Evolutionary conservation across 495 filamentous ascomycete species (phyloP), one percentile per base, ranked within the genome.

Genomic region (Penicillium arizonense): DNA sequence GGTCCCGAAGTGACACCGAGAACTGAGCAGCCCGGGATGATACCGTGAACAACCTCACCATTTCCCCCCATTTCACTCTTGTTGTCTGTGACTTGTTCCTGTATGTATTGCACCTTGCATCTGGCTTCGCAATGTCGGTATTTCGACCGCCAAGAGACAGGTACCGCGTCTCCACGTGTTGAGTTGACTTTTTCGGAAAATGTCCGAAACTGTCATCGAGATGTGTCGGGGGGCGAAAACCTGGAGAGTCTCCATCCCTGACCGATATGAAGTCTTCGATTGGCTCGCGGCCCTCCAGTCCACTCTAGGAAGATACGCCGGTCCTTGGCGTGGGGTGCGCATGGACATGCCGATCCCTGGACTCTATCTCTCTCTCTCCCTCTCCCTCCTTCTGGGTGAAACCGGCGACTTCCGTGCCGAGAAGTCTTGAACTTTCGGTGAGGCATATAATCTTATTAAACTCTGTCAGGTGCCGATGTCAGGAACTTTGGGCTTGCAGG

Each of bases 291-390:
- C 21, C 21, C 26, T 14, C 7, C 14, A 32, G 10, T 18, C 38
- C 35, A 23, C 18, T 33, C 37, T 18, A 16, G 49, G n/a, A 26
- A 37, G 40, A 35, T 21, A 24, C 11, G 30, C 33, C 34, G 53
- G 6, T 9, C 1, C 42, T 56, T 56, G 42, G 53, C 47, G 47
- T 46, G 53, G 53, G 42, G 41, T 44, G 42, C 48, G 48, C 30
- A 42, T 43, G 20, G 48, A 50, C n/a, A 21, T 14, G 18, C 14
- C 46, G 35, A 48, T 30, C 9, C 20, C 9, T 9, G 4, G 12
- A n/a, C 34, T 38, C n/a, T 18, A 38, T 20, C 8, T 30, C 14
- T 14, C 18, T 37, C 24, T 30, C 28, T 30, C 28, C 9, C 23
- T 30, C 28, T 2, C 8, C 7, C 18, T 18, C 18, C 18, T 18